phyloP scores from a whole-genome alignment of 768 basidiomycete species.

The Collybiopsis luxurians region DNA sequence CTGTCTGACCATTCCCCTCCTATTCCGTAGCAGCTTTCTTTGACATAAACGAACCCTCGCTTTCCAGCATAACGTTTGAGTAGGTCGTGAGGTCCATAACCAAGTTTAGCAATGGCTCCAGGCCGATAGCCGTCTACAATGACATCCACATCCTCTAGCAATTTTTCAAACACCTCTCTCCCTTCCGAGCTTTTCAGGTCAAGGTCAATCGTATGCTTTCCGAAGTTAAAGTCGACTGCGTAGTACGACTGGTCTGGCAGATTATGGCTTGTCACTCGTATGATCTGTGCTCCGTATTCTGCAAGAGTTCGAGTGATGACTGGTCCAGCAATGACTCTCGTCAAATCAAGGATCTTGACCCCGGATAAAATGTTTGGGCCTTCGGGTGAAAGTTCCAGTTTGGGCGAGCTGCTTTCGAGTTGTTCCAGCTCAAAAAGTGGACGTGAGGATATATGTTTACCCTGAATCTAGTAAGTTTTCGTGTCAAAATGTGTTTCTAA shows the following conservation, averaged over 20 bases:
- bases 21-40: constrained; percentile 7
- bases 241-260: constrained; percentile 6
- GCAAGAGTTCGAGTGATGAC: constrained; percentile 4
- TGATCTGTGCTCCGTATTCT: constrained; percentile 4
- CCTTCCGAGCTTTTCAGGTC: constrained; percentile 6
- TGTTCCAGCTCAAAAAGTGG: constrained; percentile 5
- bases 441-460: not conserved
- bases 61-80: not conserved
- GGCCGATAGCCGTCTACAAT: constrained; percentile 6
- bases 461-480: not conserved
- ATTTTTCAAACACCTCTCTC: not conserved
- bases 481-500: too few species aligned
- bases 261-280: constrained; percentile 3
- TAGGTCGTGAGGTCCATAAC: constrained; percentile 3
- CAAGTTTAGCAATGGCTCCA: not conserved
- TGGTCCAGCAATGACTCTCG: constrained; percentile 6
- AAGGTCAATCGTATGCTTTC: not conserved
- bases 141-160: constrained; percentile 6
- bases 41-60: constrained; percentile 8
- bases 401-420: not conserved
- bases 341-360: constrained; percentile 3
- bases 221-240: constrained; percentile 3
- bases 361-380: constrained; percentile 5
- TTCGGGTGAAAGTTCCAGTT: not conserved
- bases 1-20: constrained; percentile 3